Percentiles rank a stretch among this genome's conserved stretches.
These are phyloP conservation scores for Exophiala spinifera DNA, from an alignment of 2,329 filamentous ascomycete species.

Conservation along the genomic window DNA sequence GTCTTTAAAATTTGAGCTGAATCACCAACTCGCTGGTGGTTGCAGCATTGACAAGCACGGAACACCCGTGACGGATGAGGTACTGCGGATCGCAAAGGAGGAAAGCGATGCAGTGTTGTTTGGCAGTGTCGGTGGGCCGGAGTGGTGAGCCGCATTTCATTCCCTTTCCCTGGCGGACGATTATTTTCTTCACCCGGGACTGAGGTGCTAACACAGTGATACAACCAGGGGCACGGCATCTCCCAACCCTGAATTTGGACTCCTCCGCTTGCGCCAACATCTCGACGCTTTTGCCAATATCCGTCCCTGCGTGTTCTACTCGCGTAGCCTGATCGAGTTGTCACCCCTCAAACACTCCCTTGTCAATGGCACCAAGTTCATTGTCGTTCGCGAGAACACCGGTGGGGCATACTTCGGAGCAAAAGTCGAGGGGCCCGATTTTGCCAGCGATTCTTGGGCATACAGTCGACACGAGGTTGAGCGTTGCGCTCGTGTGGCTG, in stretches of 20 bases:
- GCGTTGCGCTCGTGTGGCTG: constrained; percentile 47
- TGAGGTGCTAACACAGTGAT: constrained; percentile 20
- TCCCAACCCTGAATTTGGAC: constrained; percentile 28
- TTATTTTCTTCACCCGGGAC: too few species aligned
- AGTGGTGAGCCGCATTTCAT: constrained; percentile 51
- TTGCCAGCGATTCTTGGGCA: constrained; percentile 49
- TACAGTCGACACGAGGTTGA: constrained; percentile 48
- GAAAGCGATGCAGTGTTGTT: constrained; percentile 65
- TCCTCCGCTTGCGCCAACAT: constrained; percentile 26
- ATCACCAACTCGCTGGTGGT: constrained; percentile 64
- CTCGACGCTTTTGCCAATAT: constrained; percentile 49
- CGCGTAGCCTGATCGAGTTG: constrained; percentile 36
- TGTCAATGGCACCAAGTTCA: constrained; percentile 73
- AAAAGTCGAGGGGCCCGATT: constrained; percentile 45
- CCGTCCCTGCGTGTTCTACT: constrained; percentile 48
- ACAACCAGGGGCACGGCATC: constrained; percentile 23
- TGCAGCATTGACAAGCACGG: constrained; percentile 64
- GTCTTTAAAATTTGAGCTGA: constrained; percentile 60
- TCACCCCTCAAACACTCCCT: constrained; percentile 48
- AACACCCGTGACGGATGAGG: constrained; percentile 62
- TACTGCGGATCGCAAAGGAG: constrained; percentile 54
- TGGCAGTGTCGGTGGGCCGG: constrained; percentile 63
- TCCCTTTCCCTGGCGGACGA: too few species aligned
- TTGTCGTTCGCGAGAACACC: constrained; percentile 48
- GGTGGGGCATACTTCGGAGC: constrained; percentile 45